Evolutionary conservation across 2,329 filamentous ascomycete species (phyloP).

Genomic region (Colletotrichum musicola): DNA sequence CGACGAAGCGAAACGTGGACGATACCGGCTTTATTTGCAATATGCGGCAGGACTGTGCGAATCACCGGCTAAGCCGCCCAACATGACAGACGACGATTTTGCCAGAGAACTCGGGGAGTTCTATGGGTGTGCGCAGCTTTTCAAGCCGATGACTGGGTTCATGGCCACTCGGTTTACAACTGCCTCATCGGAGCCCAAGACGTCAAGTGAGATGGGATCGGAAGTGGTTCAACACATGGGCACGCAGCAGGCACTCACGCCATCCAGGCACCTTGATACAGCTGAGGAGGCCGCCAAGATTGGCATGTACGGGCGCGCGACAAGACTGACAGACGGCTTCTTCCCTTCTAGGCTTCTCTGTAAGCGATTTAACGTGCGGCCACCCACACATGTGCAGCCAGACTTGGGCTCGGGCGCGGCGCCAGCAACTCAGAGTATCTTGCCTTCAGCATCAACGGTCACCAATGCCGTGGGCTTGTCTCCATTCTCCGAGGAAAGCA

Average conservation of each 20-base stretch:
- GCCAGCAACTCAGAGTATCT: neutral
- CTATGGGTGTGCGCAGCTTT: slow-evolving; percentile 73
- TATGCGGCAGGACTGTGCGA: slow-evolving; percentile 74
- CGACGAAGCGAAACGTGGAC: slow-evolving; percentile 80
- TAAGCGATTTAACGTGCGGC: slow-evolving; percentile 91
- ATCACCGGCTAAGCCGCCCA: slow-evolving; percentile 60
- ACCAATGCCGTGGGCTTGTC: neutral
- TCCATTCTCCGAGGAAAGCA: neutral
- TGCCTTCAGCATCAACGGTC: neutral
- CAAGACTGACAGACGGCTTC: slow-evolving; percentile 78
- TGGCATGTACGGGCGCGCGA: slow-evolving; percentile 94
- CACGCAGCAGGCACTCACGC: slow-evolving; percentile 59
- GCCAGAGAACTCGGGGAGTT: slow-evolving; percentile 85
- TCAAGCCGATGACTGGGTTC: slow-evolving; percentile 89
- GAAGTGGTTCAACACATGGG: slow-evolving; percentile 40
- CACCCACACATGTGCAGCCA: slow-evolving; percentile 75
- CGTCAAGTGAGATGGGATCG: slow-evolving; percentile 39
- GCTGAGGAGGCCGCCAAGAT: slow-evolving; percentile 88
- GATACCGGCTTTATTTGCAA: slow-evolving; percentile 87
- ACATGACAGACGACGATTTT: slow-evolving; percentile 77
- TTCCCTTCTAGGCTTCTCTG: slow-evolving; percentile 88
- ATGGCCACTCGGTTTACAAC: slow-evolving; percentile 96
- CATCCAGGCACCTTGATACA: slow-evolving; percentile 75
- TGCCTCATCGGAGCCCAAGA: slow-evolving; percentile 61
- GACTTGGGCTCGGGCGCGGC: slow-evolving; percentile 53